Conservation (phyloP, 805 yeast genomes). For the Candida suzukii region DNA sequence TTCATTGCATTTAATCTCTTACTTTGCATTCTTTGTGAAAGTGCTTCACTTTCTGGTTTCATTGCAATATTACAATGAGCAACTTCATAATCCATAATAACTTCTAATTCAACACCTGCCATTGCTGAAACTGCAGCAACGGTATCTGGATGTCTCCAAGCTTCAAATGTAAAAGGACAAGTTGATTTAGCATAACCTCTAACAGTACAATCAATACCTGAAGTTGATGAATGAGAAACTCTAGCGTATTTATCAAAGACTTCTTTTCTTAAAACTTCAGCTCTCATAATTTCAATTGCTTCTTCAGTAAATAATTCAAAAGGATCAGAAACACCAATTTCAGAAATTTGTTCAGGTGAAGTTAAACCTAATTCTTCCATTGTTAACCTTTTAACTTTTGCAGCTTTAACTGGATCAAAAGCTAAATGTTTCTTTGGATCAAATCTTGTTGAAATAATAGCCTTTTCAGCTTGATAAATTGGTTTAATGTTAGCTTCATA, state of each 20-base stretch:
- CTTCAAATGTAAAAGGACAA: constrained; percentile 46
- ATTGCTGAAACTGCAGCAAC: constrained; percentile 44
- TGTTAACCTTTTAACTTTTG: constrained; percentile 31
- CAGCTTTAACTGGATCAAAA: constrained; percentile 27
- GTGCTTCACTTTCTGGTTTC: constrained; percentile 30
- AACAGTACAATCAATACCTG: constrained; percentile 41
- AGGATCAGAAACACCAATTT: constrained; percentile 52
- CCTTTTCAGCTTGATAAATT: constrained; percentile 15
- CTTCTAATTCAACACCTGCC: constrained; percentile 53
- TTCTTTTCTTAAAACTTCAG: constrained; percentile 43
- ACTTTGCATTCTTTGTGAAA: constrained; percentile 19
- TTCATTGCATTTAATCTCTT: constrained; percentile 19
- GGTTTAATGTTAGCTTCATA: constrained; percentile 28
- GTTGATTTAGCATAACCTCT: constrained; percentile 42
- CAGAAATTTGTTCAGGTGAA: constrained; percentile 40
- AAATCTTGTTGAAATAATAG: constrained; percentile 23
- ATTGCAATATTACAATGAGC: constrained; percentile 46
- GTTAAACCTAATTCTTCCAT: constrained; percentile 45
- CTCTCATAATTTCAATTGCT: constrained; percentile 51
- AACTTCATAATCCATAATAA: constrained; percentile 51
- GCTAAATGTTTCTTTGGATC: constrained; percentile 33
- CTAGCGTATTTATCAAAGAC: constrained; percentile 39
- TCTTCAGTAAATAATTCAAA: constrained; percentile 57
- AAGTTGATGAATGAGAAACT: constrained; percentile 32
- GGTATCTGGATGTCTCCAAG: constrained; percentile 56